Evolutionary conservation across 495 filamentous ascomycete species (phyloP).

Genomic region (Podospora sp.): DNA sequence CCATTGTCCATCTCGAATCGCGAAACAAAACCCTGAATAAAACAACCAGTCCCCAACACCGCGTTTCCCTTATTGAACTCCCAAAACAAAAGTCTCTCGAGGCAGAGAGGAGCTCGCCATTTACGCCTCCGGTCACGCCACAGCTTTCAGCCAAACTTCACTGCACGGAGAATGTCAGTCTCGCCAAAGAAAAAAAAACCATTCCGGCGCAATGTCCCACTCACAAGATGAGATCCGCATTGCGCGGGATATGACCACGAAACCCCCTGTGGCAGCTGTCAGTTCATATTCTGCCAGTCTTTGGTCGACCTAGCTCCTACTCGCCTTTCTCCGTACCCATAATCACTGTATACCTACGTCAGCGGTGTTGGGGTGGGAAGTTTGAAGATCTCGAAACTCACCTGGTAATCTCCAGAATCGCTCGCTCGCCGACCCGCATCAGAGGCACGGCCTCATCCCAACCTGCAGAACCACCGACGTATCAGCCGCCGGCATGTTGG

Average conservation of each 20-base stretch:
- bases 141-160: conserved; percentile 54
- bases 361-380: background rate
- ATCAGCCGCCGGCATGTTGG: conserved; percentile 17
- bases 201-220: conserved; percentile 28
- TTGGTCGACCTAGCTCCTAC: background rate
- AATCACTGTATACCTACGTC: conserved; percentile 66
- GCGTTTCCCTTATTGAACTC: background rate
- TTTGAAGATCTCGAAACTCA: conserved; percentile 44
- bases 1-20: background rate
- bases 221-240: conserved; percentile 60
- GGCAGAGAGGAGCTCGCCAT: background rate
- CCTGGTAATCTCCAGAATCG: conserved; percentile 75
- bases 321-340: conserved; percentile 74
- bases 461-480: conserved; percentile 48
- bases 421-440: conserved; percentile 82
- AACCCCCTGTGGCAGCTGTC: conserved; percentile 55
- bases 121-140: conserved; percentile 35
- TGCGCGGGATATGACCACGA: conserved; percentile 62
- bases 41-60: background rate
- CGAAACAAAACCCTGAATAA: background rate
- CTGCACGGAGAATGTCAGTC: conserved; percentile 33
- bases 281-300: background rate
- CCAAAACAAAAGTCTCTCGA: background rate
- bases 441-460: conserved; percentile 84
- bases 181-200: too few relatives aligned